phyloP scores from a whole-genome alignment of 495 filamentous ascomycete genomes.

The Evansstolkia leycettana region DNA sequence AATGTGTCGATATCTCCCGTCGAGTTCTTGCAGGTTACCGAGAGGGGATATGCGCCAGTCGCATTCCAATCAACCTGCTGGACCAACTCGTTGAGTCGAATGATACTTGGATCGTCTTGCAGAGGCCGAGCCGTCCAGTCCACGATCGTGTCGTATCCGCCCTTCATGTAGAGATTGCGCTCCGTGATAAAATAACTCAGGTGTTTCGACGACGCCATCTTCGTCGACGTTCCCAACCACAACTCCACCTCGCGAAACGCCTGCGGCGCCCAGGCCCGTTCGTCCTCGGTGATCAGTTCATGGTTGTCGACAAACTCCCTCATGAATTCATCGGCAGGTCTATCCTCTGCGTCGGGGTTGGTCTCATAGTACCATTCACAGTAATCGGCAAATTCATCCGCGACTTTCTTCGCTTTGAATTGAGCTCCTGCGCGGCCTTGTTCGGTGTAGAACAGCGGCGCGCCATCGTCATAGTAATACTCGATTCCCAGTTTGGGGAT shows the following conservation, averaged over 20 bases:
- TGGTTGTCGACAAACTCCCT: conserved; percentile 11
- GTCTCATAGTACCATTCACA: conserved; percentile 15
- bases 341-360: conserved; percentile 12
- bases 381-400: conserved; percentile 16
- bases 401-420: conserved; percentile 16
- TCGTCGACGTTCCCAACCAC: conserved; percentile 12
- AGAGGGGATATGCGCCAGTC: conserved; percentile 3
- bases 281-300: conserved; percentile 13
- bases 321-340: conserved; percentile 11
- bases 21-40: conserved; percentile 8
- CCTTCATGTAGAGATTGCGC: conserved; percentile 16
- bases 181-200: conserved; percentile 15
- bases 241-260: conserved; percentile 13
- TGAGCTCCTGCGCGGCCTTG: conserved; percentile 13
- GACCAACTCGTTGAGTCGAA: conserved; percentile 11
- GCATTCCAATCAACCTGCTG: conserved; percentile 11
- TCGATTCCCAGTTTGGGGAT: conserved; percentile 10
- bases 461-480: conserved; percentile 15
- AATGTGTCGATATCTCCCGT: conserved; percentile 2
- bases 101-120: conserved; percentile 3
- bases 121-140: conserved; percentile 11
- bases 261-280: conserved; percentile 14
- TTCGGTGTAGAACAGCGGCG: conserved; percentile 11
- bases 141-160: conserved; percentile 15
- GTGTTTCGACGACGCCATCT: conserved; percentile 13